phyloP scores from a whole-genome alignment of 148 eudicot species.

The Camellia lanceoleosa region DNA sequence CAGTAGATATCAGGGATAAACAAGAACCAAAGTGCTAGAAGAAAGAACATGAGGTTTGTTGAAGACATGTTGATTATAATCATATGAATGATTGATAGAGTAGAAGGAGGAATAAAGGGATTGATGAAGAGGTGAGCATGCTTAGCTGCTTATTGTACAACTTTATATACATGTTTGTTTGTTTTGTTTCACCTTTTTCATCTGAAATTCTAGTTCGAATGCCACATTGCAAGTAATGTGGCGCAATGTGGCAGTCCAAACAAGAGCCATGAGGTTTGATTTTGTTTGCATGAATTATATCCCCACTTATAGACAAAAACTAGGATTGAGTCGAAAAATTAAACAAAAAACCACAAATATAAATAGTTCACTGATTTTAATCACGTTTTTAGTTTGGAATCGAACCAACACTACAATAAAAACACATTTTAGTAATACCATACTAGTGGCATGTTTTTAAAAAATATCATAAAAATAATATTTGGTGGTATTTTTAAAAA shows the following conservation, averaged over 20 bases:
- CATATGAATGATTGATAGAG: not conserved
- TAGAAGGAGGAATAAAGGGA: not conserved
- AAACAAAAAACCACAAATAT: too few species aligned
- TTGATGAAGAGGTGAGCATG: not conserved
- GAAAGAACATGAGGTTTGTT: not conserved
- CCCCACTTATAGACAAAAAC: not conserved
- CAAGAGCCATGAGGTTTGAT: constrained; percentile 1
- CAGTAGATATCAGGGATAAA: too few species aligned
- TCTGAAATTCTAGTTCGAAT: not conserved
- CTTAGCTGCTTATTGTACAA: not conserved
- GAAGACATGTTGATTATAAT: not conserved
- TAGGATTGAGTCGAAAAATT: not conserved
- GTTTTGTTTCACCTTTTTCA: not conserved
- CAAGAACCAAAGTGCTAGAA: constrained; percentile 1
- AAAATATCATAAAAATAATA: too few species aligned
- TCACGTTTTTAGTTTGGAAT: too few species aligned
- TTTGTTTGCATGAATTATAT: not conserved
- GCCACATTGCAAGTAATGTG: constrained; percentile 7
- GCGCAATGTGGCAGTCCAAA: constrained; percentile 14
- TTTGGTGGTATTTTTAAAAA: too few species aligned
- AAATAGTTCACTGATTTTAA: too few species aligned
- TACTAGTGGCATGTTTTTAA: too few species aligned
- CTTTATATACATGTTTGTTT: not conserved
- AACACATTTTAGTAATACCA: too few species aligned
- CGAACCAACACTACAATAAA: too few species aligned